Percentiles rank a stretch among this genome's conserved stretches.
Evolutionary conservation across 2,329 filamentous ascomycete species (phyloP).

Genomic region (Furcasterigmium sp.): DNA sequence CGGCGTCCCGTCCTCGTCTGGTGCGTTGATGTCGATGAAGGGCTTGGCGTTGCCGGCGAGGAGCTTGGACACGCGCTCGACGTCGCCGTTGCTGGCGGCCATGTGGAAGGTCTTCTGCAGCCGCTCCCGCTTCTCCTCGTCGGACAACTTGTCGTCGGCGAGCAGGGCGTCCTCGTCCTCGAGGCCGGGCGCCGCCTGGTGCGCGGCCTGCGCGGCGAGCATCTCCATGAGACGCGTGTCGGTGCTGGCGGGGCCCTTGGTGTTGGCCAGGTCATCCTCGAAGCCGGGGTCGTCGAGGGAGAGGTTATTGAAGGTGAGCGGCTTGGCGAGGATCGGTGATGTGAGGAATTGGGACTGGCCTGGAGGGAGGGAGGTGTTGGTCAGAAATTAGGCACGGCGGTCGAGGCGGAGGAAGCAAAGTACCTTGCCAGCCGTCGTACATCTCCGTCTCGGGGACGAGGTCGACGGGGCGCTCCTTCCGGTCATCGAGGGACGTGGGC

Average conservation of each 20-base stretch:
- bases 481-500: conserved; percentile 86
- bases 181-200: conserved; percentile 66
- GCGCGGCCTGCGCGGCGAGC: conserved; percentile 88
- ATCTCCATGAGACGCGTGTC: conserved; percentile 90
- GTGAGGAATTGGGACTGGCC: conserved; percentile 95
- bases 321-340: conserved; percentile 76
- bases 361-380: conserved; percentile 28
- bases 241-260: conserved; percentile 62
- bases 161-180: conserved; percentile 78
- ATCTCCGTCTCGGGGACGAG: conserved; percentile 84
- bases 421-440: conserved; percentile 98
- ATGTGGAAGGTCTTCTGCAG: conserved; percentile 88
- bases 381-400: background rate
- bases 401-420: conserved; percentile 20
- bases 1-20: conserved; percentile 93
- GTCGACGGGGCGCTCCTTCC: conserved; percentile 61
- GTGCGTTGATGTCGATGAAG: conserved; percentile 78
- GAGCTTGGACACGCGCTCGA: conserved; percentile 71
- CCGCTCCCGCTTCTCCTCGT: conserved; percentile 70
- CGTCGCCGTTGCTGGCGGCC: conserved; percentile 94
- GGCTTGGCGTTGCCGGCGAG: conserved; percentile 67
- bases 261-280: conserved; percentile 54
- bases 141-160: conserved; percentile 66
- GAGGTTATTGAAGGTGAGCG: conserved; percentile 75
- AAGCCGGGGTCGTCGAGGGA: conserved; percentile 74